phyloP scores from a whole-genome alignment of 805 yeast genomes.

The Ogataea ganodermae region DNA sequence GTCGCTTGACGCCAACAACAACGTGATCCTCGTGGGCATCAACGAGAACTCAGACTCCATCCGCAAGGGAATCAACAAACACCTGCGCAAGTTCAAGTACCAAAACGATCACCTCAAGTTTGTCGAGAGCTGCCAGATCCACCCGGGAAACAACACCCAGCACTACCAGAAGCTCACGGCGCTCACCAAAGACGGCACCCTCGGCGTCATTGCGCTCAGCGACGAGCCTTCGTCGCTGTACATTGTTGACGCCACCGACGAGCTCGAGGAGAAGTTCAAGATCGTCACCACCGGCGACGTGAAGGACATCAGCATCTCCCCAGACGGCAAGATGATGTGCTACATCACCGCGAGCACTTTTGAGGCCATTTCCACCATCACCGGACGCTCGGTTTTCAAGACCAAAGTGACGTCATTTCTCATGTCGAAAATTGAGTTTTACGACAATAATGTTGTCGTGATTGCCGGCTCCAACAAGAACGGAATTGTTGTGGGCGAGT shows the following conservation, averaged over 20 bases:
- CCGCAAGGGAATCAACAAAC: constrained; percentile 63
- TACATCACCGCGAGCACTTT: constrained; percentile 60
- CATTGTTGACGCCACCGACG: constrained; percentile 53
- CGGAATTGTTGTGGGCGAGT: constrained; percentile 46
- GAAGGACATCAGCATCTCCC: constrained; percentile 67
- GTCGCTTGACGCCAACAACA: constrained; percentile 61
- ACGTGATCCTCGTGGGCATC: constrained; percentile 67
- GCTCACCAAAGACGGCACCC: constrained; percentile 57
- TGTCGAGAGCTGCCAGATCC: constrained; percentile 59
- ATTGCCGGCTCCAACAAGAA: constrained; percentile 49
- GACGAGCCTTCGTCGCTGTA: constrained; percentile 63
- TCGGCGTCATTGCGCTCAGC: constrained; percentile 72
- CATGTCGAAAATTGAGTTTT: constrained; percentile 36
- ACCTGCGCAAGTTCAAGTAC: constrained; percentile 64
- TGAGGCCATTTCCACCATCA: constrained; percentile 50
- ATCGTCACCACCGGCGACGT: constrained; percentile 55
- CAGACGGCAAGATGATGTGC: constrained; percentile 64
- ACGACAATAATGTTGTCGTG: constrained; percentile 38
- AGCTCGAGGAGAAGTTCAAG: constrained; percentile 54
- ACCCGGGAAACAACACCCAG: constrained; percentile 48
- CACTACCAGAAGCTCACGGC: constrained; percentile 67
- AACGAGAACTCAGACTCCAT: constrained; percentile 66
- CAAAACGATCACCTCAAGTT: constrained; percentile 63
- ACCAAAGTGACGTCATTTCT: constrained; percentile 24
- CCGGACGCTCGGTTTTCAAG: constrained; percentile 43